phyloP scores from a whole-genome alignment of 2,329 filamentous ascomycete genomes.

The Lizonia empirigonia region DNA sequence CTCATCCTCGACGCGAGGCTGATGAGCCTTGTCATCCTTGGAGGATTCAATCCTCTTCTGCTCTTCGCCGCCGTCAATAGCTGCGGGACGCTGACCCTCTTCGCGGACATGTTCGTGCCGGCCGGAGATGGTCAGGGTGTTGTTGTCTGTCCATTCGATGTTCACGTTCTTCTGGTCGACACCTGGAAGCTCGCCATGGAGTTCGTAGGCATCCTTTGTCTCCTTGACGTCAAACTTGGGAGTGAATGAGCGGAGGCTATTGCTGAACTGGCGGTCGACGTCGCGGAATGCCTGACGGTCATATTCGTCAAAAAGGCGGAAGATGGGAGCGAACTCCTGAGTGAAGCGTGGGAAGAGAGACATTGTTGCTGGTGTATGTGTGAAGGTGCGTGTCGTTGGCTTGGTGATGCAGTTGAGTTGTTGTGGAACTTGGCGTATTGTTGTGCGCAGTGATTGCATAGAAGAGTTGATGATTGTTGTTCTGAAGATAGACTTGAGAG shows the following conservation, averaged over 20 bases:
- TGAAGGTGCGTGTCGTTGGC: constrained; percentile 29
- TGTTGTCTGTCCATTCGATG: constrained; percentile 79
- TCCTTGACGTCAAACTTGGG: constrained; percentile 82
- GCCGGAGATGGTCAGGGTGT: constrained; percentile 74
- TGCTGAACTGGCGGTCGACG: constrained; percentile 27
- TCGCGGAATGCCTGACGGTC: constrained; percentile 45
- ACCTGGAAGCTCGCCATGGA: constrained; percentile 80
- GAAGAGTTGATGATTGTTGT: constrained; percentile 29
- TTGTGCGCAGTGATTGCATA: constrained; percentile 47
- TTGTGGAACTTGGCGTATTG: constrained; percentile 39
- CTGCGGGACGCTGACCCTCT: constrained; percentile 58
- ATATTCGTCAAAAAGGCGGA: constrained; percentile 57
- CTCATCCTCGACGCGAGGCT: constrained; percentile 71
- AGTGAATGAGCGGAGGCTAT: constrained; percentile 63
- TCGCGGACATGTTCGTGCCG: constrained; percentile 69
- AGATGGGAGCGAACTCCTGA: constrained; percentile 52
- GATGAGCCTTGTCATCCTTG: constrained; percentile 21
- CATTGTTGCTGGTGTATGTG: constrained; percentile 41
- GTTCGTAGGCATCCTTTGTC: constrained; percentile 70
- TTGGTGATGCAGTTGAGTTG: constrained; percentile 41
- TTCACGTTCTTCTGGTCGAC: constrained; percentile 73
- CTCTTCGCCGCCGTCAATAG: constrained; percentile 49
- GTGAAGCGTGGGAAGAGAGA: constrained; percentile 52
- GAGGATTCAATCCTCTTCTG: constrained; percentile 32
- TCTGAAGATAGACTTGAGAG: constrained; percentile 30